Conservation (phyloP, 2,329 filamentous ascomycete species). For the Aurifilum marmelostoma region DNA sequence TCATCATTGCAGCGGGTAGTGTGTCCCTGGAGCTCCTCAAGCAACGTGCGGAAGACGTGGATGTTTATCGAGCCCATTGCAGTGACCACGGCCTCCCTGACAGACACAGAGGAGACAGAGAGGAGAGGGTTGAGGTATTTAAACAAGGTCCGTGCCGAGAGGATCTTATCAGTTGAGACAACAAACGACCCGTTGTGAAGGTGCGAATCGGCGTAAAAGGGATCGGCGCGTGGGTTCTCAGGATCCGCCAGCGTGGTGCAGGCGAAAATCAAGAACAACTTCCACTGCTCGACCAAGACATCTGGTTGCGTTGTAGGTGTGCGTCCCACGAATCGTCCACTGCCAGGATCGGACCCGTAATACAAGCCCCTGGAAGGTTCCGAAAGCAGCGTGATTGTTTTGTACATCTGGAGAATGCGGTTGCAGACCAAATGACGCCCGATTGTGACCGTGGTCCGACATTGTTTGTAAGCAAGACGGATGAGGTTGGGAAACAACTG, state of each 20-base stretch:
- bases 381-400: slow-evolving; percentile 76
- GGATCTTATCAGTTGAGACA: slow-evolving; percentile 73
- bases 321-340: slow-evolving; percentile 53
- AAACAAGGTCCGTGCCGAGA: slow-evolving; percentile 87
- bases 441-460: slow-evolving; percentile 87
- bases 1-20: slow-evolving; percentile 87
- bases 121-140: slow-evolving; percentile 88
- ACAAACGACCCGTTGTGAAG: slow-evolving; percentile 77
- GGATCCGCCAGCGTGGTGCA: slow-evolving; percentile 92
- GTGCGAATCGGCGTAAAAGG: slow-evolving; percentile 68
- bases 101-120: slow-evolving; percentile 75
- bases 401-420: slow-evolving; percentile 90
- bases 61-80: slow-evolving; percentile 94
- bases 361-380: slow-evolving; percentile 70
- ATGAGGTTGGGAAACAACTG: slow-evolving; percentile 97
- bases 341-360: slow-evolving; percentile 63
- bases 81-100: slow-evolving; percentile 87
- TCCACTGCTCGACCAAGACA: slow-evolving; percentile 95
- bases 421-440: slow-evolving; percentile 92
- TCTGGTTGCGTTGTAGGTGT: slow-evolving; percentile 77
- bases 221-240: slow-evolving; percentile 64
- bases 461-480: slow-evolving; percentile 85
- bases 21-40: slow-evolving; percentile 87
- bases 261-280: slow-evolving; percentile 93
- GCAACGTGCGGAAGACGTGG: slow-evolving; percentile 85